Evolutionary conservation across 345 rosid genomes (phyloP).

Genomic region (Garcia nutans): DNA sequence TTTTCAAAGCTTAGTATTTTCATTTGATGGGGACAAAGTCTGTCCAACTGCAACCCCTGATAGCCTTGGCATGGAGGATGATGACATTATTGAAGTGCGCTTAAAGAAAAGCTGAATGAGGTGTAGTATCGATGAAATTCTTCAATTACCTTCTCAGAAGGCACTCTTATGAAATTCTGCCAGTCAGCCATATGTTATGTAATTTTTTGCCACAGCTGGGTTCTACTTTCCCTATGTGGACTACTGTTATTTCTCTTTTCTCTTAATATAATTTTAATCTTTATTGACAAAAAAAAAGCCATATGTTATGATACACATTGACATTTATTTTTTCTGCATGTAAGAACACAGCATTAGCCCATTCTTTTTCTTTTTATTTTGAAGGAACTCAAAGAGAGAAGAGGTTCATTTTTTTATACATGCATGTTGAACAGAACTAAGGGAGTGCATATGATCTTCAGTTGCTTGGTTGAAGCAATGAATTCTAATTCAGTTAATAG

Average conservation of each 20-base stretch:
- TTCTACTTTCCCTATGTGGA: too few relatives aligned
- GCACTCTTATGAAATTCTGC: neutral
- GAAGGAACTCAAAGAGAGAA: too few relatives aligned
- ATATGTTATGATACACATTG: neutral
- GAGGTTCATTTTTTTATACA: too few relatives aligned
- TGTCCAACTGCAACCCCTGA: constrained; percentile 62
- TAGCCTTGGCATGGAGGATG: constrained; percentile 85
- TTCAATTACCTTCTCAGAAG: neutral
- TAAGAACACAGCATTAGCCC: neutral
- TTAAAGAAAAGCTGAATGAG: constrained; percentile 47
- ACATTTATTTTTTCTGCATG: neutral
- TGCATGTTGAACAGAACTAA: neutral
- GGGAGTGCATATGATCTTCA: neutral
- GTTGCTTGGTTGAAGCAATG: neutral
- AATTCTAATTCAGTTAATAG: neutral
- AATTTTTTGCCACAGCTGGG: too few relatives aligned
- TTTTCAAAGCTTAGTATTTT: constrained; percentile 50
- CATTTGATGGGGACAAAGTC: constrained; percentile 80
- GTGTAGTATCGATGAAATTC: neutral
- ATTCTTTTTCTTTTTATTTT: too few relatives aligned
- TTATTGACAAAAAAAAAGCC: too few relatives aligned
- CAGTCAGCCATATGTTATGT: neutral
- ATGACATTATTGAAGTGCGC: constrained; percentile 82
- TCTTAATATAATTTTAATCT: too few relatives aligned
- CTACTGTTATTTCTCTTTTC: too few relatives aligned